Percentiles rank a stretch among this genome's conserved stretches.
phyloP scores from a whole-genome alignment of 2,329 filamentous ascomycete species.

The Teratosphaeria pseudoeucalypti region DNA sequence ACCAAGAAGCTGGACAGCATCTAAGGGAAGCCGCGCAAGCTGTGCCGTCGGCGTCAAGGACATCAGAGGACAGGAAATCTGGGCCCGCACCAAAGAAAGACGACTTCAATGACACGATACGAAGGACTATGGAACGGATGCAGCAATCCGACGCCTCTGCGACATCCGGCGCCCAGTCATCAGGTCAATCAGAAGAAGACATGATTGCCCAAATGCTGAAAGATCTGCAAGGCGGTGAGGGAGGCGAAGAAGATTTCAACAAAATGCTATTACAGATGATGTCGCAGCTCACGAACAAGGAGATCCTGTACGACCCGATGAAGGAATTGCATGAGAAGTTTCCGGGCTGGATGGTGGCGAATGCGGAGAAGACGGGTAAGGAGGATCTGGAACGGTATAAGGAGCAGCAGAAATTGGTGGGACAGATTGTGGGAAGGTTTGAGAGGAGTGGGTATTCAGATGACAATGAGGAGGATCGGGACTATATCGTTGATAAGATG shows the following conservation, averaged over 20 bases:
- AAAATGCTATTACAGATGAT: constrained; percentile 97
- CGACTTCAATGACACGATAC: constrained; percentile 86
- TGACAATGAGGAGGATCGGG: constrained; percentile 66
- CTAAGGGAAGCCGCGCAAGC: constrained; percentile 24
- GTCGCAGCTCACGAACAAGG: constrained; percentile 97
- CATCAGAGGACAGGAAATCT: constrained; percentile 3
- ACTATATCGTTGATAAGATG: constrained; percentile 96
- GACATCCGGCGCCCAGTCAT: constrained; percentile 62
- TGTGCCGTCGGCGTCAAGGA: constrained; percentile 11
- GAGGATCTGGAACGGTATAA: constrained; percentile 73
- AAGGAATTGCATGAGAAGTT: constrained; percentile 93
- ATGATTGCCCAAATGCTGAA: constrained; percentile 88
- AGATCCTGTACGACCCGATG: constrained; percentile 97
- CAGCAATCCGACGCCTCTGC: constrained; percentile 78
- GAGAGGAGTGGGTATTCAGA: constrained; percentile 75
- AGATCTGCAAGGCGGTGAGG: constrained; percentile 51
- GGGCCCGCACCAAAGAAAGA: constrained; percentile 30
- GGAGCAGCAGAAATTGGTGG: constrained; percentile 67
- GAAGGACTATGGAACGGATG: constrained; percentile 92
- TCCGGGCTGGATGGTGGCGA: constrained; percentile 76
- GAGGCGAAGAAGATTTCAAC: constrained; percentile 72
- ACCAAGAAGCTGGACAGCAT: constrained; percentile 22
- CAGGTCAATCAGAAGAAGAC: constrained; percentile 54
- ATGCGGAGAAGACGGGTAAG: constrained; percentile 61
- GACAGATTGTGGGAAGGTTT: constrained; percentile 81